Percentiles rank a stretch among this genome's conserved stretches.
Evolutionary conservation across 768 basidiomycete species (phyloP).

Genomic region (Lentinus brumalis): DNA sequence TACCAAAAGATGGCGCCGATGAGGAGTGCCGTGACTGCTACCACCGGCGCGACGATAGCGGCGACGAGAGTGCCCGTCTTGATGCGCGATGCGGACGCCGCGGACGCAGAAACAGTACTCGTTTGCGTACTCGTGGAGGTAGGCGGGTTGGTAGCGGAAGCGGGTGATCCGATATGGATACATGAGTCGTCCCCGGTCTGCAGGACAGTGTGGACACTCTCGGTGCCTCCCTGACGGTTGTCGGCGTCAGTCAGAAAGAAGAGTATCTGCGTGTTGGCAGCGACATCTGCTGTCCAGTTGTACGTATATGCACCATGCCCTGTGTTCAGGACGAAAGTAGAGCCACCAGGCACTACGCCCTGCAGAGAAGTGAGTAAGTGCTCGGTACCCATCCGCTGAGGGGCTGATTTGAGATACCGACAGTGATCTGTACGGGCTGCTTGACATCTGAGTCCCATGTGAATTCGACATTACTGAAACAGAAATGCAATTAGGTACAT

Average conservation of each 20-base stretch:
- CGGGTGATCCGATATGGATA: conserved; percentile 24
- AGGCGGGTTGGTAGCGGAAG: conserved; percentile 27
- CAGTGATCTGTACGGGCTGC: conserved; percentile 28
- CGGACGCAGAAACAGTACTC: not conserved
- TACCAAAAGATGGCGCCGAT: too few relatives aligned
- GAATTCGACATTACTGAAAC: conserved; percentile 23
- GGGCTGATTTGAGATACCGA: conserved; percentile 9
- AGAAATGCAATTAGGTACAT: not conserved
- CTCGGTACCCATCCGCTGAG: not conserved
- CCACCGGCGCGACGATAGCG: conserved; percentile 21
- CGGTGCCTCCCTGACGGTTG: conserved; percentile 29
- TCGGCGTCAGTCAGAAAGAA: conserved; percentile 29
- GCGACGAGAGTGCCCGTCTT: conserved; percentile 21
- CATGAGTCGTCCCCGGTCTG: conserved; percentile 26
- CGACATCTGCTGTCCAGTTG: conserved; percentile 28
- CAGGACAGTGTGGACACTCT: conserved; percentile 20
- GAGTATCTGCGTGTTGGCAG: conserved; percentile 21
- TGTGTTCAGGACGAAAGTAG: conserved; percentile 25
- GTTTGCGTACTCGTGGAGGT: conserved; percentile 44
- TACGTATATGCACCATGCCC: conserved; percentile 23
- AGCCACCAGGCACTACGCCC: conserved; percentile 30
- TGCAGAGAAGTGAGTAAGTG: not conserved
- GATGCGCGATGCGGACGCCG: too few relatives aligned
- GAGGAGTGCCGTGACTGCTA: too few relatives aligned
- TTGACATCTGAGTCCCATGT: conserved; percentile 22